These are phyloP conservation scores for Limonomyces culmigenus DNA, from an alignment of 1,284 basidiomycete species.

Conservation along the genomic window DNA sequence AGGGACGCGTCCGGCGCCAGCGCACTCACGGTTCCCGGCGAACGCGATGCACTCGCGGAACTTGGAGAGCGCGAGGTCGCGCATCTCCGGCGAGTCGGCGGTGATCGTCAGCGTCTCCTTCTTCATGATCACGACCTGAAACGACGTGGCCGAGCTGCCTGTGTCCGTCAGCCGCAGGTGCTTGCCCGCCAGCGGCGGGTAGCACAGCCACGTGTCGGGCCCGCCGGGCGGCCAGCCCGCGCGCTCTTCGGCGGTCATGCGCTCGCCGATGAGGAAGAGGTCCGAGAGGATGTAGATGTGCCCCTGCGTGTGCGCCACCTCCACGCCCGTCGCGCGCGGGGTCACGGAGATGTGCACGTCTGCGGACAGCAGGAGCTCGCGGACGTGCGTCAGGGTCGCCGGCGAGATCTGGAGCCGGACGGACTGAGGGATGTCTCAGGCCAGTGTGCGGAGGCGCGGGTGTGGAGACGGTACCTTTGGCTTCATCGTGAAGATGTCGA, in stretches of 20 bases:
- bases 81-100: conserved; percentile 39
- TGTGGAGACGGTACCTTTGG: conserved; percentile 52
- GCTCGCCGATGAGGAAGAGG: conserved; percentile 77
- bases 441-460: not conserved
- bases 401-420: conserved; percentile 87
- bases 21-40: conserved; percentile 49
- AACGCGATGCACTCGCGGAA: conserved; percentile 78
- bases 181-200: conserved; percentile 92
- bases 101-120: conserved; percentile 74
- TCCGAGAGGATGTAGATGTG: conserved; percentile 88
- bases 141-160: conserved; percentile 33
- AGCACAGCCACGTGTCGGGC: conserved; percentile 85
- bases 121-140: conserved; percentile 75
- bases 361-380: conserved; percentile 60
- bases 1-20: not conserved
- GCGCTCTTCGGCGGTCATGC: conserved; percentile 54
- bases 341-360: conserved; percentile 69
- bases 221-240: conserved; percentile 30
- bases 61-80: conserved; percentile 57
- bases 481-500: conserved; percentile 95
- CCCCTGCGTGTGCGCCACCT: conserved; percentile 61
- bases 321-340: conserved; percentile 57
- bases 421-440: conserved; percentile 28
- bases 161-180: conserved; percentile 54
- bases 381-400: conserved; percentile 63